phyloP scores from a whole-genome alignment of 768 basidiomycete genomes.

The Hygrocybe coccinea region DNA sequence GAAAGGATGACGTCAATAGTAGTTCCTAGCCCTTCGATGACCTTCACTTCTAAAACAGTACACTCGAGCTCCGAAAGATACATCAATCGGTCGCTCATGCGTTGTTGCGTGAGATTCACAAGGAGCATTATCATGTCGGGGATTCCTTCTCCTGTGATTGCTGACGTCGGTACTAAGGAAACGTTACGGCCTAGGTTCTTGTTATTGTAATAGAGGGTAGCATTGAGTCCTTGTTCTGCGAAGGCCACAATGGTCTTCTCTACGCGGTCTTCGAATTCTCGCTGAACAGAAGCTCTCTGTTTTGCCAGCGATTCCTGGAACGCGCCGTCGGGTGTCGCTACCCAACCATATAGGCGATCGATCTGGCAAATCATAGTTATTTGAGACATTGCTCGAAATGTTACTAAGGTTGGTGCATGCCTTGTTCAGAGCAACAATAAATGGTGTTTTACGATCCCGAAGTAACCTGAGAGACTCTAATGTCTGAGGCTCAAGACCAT shows the following conservation, averaged over 20 bases:
- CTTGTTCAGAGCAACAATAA: slow-evolving; percentile 98
- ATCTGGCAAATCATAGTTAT: slow-evolving; percentile 55
- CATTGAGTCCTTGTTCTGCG: slow-evolving; percentile 96
- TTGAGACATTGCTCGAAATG: slow-evolving; percentile 6
- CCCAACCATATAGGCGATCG: slow-evolving; percentile 96
- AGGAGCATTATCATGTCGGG: slow-evolving; percentile 99
- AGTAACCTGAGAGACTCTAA: slow-evolving; percentile 91
- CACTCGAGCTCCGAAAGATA: slow-evolving; percentile 96
- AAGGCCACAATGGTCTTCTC: slow-evolving; percentile 85
- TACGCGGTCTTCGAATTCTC: slow-evolving; percentile 89
- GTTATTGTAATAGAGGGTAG: slow-evolving; percentile 95
- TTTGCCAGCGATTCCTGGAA: slow-evolving; percentile 87
- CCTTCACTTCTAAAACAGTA: slow-evolving; percentile 97
- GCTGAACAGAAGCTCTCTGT: slow-evolving; percentile 72
- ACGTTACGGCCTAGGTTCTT: slow-evolving; percentile 91
- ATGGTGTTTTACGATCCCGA: slow-evolving; percentile 91
- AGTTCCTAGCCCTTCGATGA: slow-evolving; percentile 95
- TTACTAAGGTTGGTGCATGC: slow-evolving; percentile 33
- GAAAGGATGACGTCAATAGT: slow-evolving; percentile 96
- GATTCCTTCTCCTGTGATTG: slow-evolving; percentile 95
- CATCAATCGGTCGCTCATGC: slow-evolving; percentile 97
- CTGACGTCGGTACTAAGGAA: slow-evolving; percentile 95
- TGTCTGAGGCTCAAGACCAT: slow-evolving; percentile 97
- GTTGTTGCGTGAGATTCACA: slow-evolving; percentile 93
- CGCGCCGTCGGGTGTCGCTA: slow-evolving; percentile 83